Percentiles rank a stretch among this genome's conserved stretches.
Evolutionary conservation across 257 asterid genomes (phyloP).

Genomic region (Datura wrightii): DNA sequence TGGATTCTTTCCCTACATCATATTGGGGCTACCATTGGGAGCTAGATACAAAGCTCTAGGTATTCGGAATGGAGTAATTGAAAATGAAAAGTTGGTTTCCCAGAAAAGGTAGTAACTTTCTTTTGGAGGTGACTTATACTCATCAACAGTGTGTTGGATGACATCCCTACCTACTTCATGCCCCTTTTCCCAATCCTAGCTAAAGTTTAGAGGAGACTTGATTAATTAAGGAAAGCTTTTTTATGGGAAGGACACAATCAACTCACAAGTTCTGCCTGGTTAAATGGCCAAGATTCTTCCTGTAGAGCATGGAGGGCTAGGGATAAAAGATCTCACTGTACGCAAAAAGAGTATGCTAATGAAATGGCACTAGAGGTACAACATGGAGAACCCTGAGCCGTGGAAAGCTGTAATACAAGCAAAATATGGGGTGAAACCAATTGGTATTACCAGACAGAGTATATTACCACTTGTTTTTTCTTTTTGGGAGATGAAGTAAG

Average conservation of each 20-base stretch:
- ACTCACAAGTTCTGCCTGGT: not conserved
- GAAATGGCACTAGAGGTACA: not conserved
- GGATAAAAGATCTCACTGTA: not conserved
- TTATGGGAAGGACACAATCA: not conserved
- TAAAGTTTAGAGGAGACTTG: not conserved
- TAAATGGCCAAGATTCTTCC: not conserved
- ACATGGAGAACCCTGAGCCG: not conserved
- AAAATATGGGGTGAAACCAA: not conserved
- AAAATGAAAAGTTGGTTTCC: too few species aligned
- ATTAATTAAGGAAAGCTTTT: not conserved
- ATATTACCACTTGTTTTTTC: not conserved
- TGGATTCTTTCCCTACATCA: too few species aligned
- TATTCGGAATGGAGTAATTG: too few species aligned
- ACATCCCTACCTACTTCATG: too few species aligned
- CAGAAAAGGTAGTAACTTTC: too few species aligned
- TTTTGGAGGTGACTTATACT: too few species aligned
- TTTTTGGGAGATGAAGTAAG: too few species aligned
- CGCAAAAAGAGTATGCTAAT: not conserved
- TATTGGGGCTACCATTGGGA: too few species aligned
- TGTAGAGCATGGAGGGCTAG: not conserved
- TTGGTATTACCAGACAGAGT: not conserved
- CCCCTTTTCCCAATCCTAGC: too few species aligned
- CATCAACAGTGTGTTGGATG: too few species aligned
- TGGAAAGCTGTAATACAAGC: not conserved
- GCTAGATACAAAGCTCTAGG: too few species aligned